Evolutionary conservation across 345 rosid genomes (phyloP), one percentile per base, ranked within the genome.

Genomic region (Populus simonii): DNA sequence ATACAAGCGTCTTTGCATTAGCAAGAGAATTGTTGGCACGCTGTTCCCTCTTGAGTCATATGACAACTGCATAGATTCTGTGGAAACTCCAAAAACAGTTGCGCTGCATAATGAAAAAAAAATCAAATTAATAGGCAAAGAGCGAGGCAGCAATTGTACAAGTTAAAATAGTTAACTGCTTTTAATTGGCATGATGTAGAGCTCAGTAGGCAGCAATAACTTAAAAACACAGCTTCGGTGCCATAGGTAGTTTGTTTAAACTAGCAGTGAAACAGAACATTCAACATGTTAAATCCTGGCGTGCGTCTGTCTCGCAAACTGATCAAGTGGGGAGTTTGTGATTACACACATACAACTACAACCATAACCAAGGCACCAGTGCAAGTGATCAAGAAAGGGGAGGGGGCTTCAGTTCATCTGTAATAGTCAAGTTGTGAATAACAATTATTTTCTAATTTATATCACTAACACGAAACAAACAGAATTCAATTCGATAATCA

Each of bases 41-140:
- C 81, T 74, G 57, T 82, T 82, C 17, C 85, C 82, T 43, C 85
- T 82, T 18, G 81, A 49, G 79, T 82, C 85, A 75, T 71, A 82
- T 9, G 85, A 82, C 55, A 82, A 78, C 73, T 82, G 85, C 85
- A 82, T 82, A 6, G 85, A 82, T 70, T 82, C 85, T 53, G 85
- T 82, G n/a, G 85, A 82, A 74, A 82, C 85, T 75, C 85, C 85
- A 71, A 82, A 82, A 27, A 82, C 85, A 15, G 85, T 82, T 29
- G 85, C 20, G 38, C 85, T 82, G 57, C 85, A 82, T 38, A 8
- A 79, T 75, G 57, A 75, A 23, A 69, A 25, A 13, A 23, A 22
- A 8, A 17, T 66, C 23, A 25, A 47, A 12, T 62, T 22, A 74
- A 23, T 57, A 29, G 57, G 73, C n/a, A 43, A 55, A 57, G 41